These are phyloP conservation scores for Fusarium verticillioides DNA, from an alignment of 2,329 filamentous ascomycete species.

Conservation along the genomic window DNA sequence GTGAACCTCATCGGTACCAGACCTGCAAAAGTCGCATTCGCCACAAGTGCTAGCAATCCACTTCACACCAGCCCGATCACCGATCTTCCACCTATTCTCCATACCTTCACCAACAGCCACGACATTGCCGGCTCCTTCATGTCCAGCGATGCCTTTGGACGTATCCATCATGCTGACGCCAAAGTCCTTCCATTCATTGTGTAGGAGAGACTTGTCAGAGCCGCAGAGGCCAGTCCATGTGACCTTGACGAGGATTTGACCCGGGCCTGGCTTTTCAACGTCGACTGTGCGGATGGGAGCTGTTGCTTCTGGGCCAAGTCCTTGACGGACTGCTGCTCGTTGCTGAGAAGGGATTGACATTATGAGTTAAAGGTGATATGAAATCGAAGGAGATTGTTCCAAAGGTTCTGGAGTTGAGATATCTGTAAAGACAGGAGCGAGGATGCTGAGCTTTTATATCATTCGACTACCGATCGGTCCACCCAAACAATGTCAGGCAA, in stretches of 20 bases:
- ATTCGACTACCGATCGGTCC: background rate
- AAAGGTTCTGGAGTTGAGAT: no score
- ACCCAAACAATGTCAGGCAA: background rate
- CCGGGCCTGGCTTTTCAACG: slow-evolving; percentile 33
- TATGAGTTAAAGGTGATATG: fast-evolving
- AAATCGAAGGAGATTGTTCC: fast-evolving
- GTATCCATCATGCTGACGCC: slow-evolving; percentile 35
- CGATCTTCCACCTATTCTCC: slow-evolving; percentile 74
- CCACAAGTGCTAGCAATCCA: slow-evolving; percentile 90
- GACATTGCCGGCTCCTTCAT: slow-evolving; percentile 79
- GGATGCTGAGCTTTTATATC: background rate
- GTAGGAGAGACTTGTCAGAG: slow-evolving; percentile 42
- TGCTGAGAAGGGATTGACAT: slow-evolving; percentile 37
- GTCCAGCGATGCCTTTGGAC: slow-evolving; percentile 69
- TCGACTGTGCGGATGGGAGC: slow-evolving; percentile 28
- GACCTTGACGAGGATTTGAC: slow-evolving; percentile 41
- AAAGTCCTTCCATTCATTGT: slow-evolving; percentile 41
- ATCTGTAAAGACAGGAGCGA: fast-evolving
- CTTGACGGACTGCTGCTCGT: slow-evolving; percentile 40
- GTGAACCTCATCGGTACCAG: slow-evolving; percentile 77
- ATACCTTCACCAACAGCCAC: slow-evolving; percentile 83
- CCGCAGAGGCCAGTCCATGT: slow-evolving; percentile 42
- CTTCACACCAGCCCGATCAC: slow-evolving; percentile 86
- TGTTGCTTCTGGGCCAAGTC: slow-evolving; percentile 19
- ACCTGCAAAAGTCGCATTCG: slow-evolving; percentile 81